Base-by-base conservation (phyloP, 2,329 filamentous ascomycete species). In the Macroventuria anomochaeta region DNA sequence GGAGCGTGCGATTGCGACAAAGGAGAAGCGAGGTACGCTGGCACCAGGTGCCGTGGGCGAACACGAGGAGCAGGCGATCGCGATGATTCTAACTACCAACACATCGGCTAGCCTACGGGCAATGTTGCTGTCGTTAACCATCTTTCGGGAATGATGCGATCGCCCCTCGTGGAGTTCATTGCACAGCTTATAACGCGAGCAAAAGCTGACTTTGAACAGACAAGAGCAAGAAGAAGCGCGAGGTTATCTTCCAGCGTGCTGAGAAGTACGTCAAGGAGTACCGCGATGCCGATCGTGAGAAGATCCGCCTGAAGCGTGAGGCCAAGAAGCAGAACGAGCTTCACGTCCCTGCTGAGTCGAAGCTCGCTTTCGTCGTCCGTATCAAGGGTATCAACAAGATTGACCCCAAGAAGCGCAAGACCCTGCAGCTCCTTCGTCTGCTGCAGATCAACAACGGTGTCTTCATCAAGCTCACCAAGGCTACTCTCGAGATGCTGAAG, bases 361-460 rank as follows among this genome's bases (percentile, higher is more conserved):
- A 96, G 84, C 85, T 99, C 76, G 92, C 93, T 83, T 99, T 99
- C 80, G 88, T 99, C 74, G 83, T 97, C 81, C 93, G 95, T 80
- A 99, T 99, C 87, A 99, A 99, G 91, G 95, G 88, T 96, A 97
- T 99, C 92, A 97, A 97, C 91, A 99, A 99, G 90, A 97, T 99
- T 75, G 88, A 96, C 78, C 95, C 95, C 73, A 97, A 99, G 90
- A 96, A 96, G 81, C 93, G 95, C 86, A 99, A 99, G 89, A 97
- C 96, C 77, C 88, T 99, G 73, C 95, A 99, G 84, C 91, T 99
- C 60, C 93, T 99, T 79, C 93, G 95, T 85, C 91, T 99, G 68
- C 89, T 99, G 75, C 95, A 99, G 86, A 99, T 99, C 90, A 99
- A 99, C 91, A 97, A 96, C 81, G 95, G 93, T 81, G 91, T 97